Conservation (phyloP, 352 stramenopile species). For the Phytophthora sojae region DNA sequence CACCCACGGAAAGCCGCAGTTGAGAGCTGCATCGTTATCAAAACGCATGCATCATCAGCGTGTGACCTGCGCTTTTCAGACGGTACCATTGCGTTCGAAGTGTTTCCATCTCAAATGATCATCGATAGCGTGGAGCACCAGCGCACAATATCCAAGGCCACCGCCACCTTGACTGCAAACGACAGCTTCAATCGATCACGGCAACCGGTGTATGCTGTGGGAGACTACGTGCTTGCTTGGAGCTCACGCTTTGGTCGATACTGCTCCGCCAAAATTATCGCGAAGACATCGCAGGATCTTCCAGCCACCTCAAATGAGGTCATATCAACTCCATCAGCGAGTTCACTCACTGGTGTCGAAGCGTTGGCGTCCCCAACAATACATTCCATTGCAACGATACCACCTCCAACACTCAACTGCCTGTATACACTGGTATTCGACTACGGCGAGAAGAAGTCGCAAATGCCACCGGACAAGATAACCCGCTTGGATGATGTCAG, state of each 20-base stretch:
- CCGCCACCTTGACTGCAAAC: slow-evolving; percentile 11
- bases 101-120: slow-evolving; percentile 86
- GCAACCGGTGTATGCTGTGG: slow-evolving; percentile 34
- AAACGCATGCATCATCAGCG: slow-evolving; percentile 61
- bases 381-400: slow-evolving; percentile 11
- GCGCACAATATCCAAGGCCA: slow-evolving; percentile 13
- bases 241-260: slow-evolving; percentile 78
- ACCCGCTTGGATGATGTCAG: slow-evolving; percentile 57
- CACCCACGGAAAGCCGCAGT: slow-evolving; percentile 67
- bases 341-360: slow-evolving; percentile 5
- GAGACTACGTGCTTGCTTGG: slow-evolving; percentile 75
- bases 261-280: slow-evolving; percentile 61
- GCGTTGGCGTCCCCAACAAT: slow-evolving; percentile 9
- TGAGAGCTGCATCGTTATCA: slow-evolving; percentile 76
- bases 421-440: slow-evolving; percentile 77
- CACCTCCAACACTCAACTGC: slow-evolving; percentile 2
- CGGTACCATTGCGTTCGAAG: slow-evolving; percentile 79
- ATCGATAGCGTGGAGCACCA: slow-evolving; percentile 49
- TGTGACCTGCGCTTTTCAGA: slow-evolving; percentile 80
- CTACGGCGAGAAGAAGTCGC: slow-evolving; percentile 68
- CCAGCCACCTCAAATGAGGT: slow-evolving; percentile 11
- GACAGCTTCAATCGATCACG: slow-evolving; percentile 16
- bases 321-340: slow-evolving; percentile 8
- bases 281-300: slow-evolving; percentile 34
- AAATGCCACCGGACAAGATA: slow-evolving; percentile 62